phyloP scores from a whole-genome alignment of 306 rosid genomes.

The Canavalia ensiformis region DNA sequence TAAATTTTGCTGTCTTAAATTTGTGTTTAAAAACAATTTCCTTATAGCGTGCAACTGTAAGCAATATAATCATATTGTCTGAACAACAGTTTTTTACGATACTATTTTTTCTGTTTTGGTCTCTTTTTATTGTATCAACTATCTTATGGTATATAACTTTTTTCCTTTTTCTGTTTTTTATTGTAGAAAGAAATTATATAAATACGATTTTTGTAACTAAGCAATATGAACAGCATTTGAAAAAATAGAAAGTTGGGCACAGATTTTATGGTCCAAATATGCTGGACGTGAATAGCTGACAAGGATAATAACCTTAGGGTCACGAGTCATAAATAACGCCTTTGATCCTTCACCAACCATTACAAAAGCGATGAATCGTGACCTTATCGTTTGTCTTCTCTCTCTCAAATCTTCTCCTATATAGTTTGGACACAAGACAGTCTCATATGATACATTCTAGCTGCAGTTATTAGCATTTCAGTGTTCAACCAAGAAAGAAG shows the following conservation, averaged over 20 bases:
- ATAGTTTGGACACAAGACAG: not conserved
- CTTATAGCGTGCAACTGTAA: no score
- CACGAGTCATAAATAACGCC: slow-evolving; percentile 58
- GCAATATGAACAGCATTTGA: not conserved
- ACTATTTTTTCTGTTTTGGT: no score
- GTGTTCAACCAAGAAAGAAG: not conserved
- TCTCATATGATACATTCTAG: not conserved
- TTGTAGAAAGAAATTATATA: no score
- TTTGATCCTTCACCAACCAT: slow-evolving; percentile 54
- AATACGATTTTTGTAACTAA: not conserved
- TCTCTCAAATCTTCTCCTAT: no score
- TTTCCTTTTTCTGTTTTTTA: no score
- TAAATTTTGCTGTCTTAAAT: no score
- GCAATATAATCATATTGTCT: no score
- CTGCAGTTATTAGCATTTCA: not conserved
- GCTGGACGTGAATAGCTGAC: slow-evolving; percentile 52
- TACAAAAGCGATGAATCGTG: slow-evolving; percentile 27
- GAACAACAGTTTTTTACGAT: no score
- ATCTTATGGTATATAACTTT: no score
- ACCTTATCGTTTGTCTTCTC: not conserved
- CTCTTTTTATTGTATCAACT: no score
- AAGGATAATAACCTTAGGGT: slow-evolving; percentile 25
- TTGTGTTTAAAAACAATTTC: no score
- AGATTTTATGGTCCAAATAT: slow-evolving; percentile 42
- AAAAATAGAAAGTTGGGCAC: not conserved